phyloP scores from a whole-genome alignment of 306 rosid species.

The Erythrophleum fordii region DNA sequence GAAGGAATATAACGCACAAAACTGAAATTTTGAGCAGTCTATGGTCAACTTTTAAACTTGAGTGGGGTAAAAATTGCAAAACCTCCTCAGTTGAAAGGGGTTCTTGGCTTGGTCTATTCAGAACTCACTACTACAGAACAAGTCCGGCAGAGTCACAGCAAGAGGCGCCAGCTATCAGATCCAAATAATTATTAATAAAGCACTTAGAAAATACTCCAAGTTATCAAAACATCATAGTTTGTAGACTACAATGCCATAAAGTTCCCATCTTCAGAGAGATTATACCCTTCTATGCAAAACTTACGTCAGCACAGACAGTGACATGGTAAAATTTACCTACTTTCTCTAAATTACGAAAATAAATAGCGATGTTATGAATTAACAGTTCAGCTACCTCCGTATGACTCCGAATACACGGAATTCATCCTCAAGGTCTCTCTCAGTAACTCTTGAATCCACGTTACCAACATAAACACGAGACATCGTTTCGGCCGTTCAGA shows the following conservation, averaged over 20 bases:
- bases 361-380: background rate
- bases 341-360: background rate
- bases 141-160: background rate
- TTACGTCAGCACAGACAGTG: background rate
- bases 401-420: slow-evolving; percentile 93
- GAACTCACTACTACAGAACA: background rate
- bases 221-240: too few species aligned
- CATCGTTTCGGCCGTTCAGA: slow-evolving; percentile 50
- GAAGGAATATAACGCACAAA: too few species aligned
- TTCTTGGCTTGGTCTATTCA: too few species aligned
- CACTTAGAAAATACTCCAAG: background rate
- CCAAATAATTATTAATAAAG: background rate
- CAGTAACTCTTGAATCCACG: slow-evolving; percentile 85
- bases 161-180: background rate
- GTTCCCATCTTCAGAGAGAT: background rate
- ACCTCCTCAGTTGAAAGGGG: too few species aligned
- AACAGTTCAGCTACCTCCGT: slow-evolving; percentile 61
- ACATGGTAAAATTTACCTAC: background rate
- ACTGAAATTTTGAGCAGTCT: too few species aligned
- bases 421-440: slow-evolving; percentile 96
- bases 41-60: too few species aligned
- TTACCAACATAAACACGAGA: slow-evolving; percentile 98
- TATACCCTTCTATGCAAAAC: background rate
- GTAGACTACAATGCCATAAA: background rate
- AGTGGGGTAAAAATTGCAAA: too few species aligned